A percentile compares a stretch with the other conserved stretches of the same genome.
These are phyloP conservation scores for Didymella keratinophila DNA, from an alignment of 2,329 filamentous ascomycete genomes.

Conservation along the genomic window DNA sequence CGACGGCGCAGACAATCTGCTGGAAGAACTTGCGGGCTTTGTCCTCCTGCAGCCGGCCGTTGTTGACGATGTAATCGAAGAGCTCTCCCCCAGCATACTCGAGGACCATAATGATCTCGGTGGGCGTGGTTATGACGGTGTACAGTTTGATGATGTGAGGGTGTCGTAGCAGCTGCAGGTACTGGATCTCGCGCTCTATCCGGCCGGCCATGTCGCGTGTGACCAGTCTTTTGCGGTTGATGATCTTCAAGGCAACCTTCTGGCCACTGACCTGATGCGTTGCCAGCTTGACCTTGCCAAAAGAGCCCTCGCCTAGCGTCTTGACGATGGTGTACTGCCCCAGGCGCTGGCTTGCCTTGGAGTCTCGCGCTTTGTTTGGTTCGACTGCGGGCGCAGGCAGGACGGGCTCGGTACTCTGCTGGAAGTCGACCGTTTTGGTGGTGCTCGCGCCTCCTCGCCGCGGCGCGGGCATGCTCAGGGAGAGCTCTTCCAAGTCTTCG, in stretches of 20 bases:
- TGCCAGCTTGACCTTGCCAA: slow-evolving; percentile 98
- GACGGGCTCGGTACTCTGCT: slow-evolving; percentile 33
- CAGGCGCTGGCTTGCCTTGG: slow-evolving; percentile 80
- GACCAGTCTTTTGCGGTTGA: slow-evolving; percentile 92
- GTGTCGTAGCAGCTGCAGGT: slow-evolving; percentile 91
- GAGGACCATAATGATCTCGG: slow-evolving; percentile 98
- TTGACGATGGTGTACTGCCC: slow-evolving; percentile 90
- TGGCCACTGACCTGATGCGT: slow-evolving; percentile 91
- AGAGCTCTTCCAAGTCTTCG: slow-evolving; percentile 71
- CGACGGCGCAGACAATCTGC: slow-evolving; percentile 97
- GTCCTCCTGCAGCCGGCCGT: slow-evolving; percentile 88
- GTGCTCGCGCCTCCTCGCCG: slow-evolving; percentile 58
- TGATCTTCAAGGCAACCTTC: slow-evolving; percentile 97
- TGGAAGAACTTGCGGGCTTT: slow-evolving; percentile 98
- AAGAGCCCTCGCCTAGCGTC: slow-evolving; percentile 94
- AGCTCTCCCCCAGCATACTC: slow-evolving; percentile 96
- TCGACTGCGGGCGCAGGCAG: slow-evolving; percentile 32
- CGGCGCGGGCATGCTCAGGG: slow-evolving; percentile 75
- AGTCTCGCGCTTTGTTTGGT: slow-evolving; percentile 56
- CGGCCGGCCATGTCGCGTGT: slow-evolving; percentile 97
- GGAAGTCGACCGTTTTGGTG: slow-evolving; percentile 46
- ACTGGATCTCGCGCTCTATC: slow-evolving; percentile 97
- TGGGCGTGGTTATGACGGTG: slow-evolving; percentile 93
- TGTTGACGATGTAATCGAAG: slow-evolving; percentile 96
- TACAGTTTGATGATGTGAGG: slow-evolving; percentile 99